A percentile compares a stretch with the other conserved stretches of the same genome.
Conservation (phyloP, 768 basidiomycete genomes). For the Amanita jacksonii region DNA sequence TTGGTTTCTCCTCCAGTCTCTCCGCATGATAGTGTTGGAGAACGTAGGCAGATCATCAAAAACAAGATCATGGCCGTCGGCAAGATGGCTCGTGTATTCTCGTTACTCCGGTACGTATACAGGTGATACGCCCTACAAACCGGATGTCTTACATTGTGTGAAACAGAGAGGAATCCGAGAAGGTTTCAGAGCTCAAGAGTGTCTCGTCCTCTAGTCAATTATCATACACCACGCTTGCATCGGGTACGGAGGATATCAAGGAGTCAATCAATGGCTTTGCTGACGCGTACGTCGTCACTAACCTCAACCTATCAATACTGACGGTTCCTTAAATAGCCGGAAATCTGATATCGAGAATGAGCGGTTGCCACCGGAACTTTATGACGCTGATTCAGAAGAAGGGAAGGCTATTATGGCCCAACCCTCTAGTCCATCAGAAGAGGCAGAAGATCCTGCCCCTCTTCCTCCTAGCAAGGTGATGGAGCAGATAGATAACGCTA, state of each 20-base stretch:
- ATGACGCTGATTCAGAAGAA: conserved; percentile 70
- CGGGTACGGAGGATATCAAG: conserved; percentile 90
- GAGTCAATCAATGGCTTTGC: conserved; percentile 90
- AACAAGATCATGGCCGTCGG: conserved; percentile 99
- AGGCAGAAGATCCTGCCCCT: conserved; percentile 24
- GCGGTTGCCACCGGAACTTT: conserved; percentile 90
- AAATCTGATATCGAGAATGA: conserved; percentile 99
- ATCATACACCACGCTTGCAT: conserved; percentile 76
- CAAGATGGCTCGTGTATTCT: conserved; percentile 92
- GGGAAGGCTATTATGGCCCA: conserved; percentile 53
- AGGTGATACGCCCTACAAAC: neutral
- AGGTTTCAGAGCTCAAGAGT: conserved; percentile 92
- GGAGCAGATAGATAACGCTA: conserved; percentile 32
- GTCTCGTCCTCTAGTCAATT: conserved; percentile 70
- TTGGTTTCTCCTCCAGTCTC: conserved; percentile 33
- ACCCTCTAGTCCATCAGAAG: conserved; percentile 51
- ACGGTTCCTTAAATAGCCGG: conserved; percentile 40
- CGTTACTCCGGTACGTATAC: conserved; percentile 72
- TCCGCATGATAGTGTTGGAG: conserved; percentile 41
- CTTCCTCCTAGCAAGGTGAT: conserved; percentile 37
- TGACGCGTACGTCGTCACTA: conserved; percentile 68
- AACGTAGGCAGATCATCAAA: conserved; percentile 88
- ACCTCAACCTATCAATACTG: neutral
- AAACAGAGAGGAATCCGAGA: conserved; percentile 91
- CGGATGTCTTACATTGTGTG: neutral